Evolutionary conservation across 2,329 filamentous ascomycete species (phyloP).

Genomic region (Penicillium vulpinum): DNA sequence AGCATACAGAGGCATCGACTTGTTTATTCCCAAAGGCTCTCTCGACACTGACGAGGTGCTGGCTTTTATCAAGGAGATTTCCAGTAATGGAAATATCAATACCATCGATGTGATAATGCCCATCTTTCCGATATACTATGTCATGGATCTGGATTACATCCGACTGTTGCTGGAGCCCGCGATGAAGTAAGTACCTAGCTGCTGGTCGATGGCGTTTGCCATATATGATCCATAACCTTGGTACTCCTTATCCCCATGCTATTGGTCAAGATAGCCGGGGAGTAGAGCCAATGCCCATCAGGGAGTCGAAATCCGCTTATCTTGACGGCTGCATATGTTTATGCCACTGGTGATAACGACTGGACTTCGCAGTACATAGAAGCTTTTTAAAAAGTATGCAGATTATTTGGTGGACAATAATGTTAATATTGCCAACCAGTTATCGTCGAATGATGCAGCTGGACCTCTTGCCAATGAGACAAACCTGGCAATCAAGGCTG

Average conservation of each 20-base stretch:
- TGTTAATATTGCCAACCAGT: slow-evolving; percentile 41
- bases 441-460: slow-evolving; percentile 47
- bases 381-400: slow-evolving; percentile 41
- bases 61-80: slow-evolving; percentile 48
- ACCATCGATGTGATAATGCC: slow-evolving; percentile 49
- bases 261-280: slow-evolving; percentile 41
- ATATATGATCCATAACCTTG: slow-evolving; percentile 46
- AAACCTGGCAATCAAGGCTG: slow-evolving; percentile 50
- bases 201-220: slow-evolving; percentile 41
- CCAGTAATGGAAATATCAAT: slow-evolving; percentile 46
- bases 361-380: slow-evolving; percentile 40
- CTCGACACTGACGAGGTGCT: slow-evolving; percentile 33
- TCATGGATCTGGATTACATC: slow-evolving; percentile 46
- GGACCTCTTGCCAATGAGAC: slow-evolving; percentile 47
- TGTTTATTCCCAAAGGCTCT: slow-evolving; percentile 40
- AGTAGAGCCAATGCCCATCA: slow-evolving; percentile 46
- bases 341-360: slow-evolving; percentile 39
- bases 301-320: slow-evolving; percentile 46
- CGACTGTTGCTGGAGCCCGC: slow-evolving; percentile 47
- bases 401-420: slow-evolving; percentile 45
- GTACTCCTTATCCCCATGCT: slow-evolving; percentile 44
- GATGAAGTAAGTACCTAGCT: slow-evolving; percentile 44
- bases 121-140: slow-evolving; percentile 46
- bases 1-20: slow-evolving; percentile 44
- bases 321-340: slow-evolving; percentile 40